Conservation (phyloP, 1,284 basidiomycete genomes). For the Agroathelia rolfsii region DNA sequence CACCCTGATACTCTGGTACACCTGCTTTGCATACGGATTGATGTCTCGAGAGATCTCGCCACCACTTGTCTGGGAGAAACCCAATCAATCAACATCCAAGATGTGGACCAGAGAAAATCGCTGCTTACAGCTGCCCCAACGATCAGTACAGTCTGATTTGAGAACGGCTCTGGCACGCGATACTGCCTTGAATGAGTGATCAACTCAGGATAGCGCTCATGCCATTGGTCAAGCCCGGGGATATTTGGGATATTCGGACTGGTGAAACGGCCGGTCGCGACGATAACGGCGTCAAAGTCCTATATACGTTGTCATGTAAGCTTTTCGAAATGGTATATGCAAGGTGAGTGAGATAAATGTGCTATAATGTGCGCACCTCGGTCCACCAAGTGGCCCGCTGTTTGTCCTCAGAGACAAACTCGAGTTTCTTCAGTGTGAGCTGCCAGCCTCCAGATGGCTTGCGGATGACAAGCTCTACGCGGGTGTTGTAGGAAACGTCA, state of each 20-base stretch:
- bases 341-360: too few relatives aligned
- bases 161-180: slow-evolving; percentile 27
- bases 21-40: slow-evolving; percentile 20
- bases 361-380: slow-evolving; percentile 23
- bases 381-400: slow-evolving; percentile 27
- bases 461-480: slow-evolving; percentile 37
- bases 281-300: slow-evolving; percentile 37
- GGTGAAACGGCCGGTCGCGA: slow-evolving; percentile 35
- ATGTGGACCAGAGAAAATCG: too few relatives aligned
- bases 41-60: slow-evolving; percentile 32
- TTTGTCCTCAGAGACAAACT: slow-evolving; percentile 14
- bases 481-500: slow-evolving; percentile 34
- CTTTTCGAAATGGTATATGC: too few relatives aligned
- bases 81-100: not conserved
- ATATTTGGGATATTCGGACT: slow-evolving; percentile 34
- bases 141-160: slow-evolving; percentile 33
- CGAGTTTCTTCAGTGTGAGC: slow-evolving; percentile 24
- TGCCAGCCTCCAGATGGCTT: slow-evolving; percentile 28
- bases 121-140: slow-evolving; percentile 30
- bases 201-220: slow-evolving; percentile 21
- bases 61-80: slow-evolving; percentile 26
- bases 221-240: slow-evolving; percentile 27
- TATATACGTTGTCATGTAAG: too few relatives aligned
- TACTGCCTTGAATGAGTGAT: slow-evolving; percentile 37
- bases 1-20: slow-evolving; percentile 28